Conservation (phyloP, 2,329 filamentous ascomycete species). For the Rachicladosporium sp. region DNA sequence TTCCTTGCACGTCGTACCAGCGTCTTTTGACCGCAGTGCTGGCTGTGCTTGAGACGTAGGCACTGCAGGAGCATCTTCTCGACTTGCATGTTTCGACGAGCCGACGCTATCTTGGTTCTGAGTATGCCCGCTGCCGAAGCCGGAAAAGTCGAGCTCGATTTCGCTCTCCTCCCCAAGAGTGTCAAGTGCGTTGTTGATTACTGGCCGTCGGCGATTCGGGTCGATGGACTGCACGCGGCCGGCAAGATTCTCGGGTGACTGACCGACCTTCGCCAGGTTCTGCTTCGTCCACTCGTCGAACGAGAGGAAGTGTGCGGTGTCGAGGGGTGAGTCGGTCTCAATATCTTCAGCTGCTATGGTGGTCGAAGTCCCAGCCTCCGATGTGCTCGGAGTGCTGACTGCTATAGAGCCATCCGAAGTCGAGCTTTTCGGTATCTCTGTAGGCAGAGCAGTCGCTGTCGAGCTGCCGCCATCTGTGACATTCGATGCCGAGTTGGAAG, state of each 20-base stretch:
- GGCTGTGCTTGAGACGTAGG: neutral
- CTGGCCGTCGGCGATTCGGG: constrained; percentile 40
- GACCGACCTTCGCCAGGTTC: constrained; percentile 75
- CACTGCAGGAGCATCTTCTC: neutral
- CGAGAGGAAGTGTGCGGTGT: constrained; percentile 77
- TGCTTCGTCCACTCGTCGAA: constrained; percentile 98
- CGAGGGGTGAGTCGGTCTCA: constrained; percentile 53
- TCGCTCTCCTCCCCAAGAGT: constrained; percentile 78
- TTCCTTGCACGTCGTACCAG: constrained; percentile 94
- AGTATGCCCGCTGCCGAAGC: constrained; percentile 38
- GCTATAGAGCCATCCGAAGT: constrained; percentile 1
- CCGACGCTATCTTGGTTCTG: neutral
- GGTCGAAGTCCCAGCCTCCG: neutral
- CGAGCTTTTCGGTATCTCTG: neutral
- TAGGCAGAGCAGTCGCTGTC: neutral
- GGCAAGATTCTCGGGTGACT: constrained; percentile 57
- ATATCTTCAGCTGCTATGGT: constrained; percentile 24
- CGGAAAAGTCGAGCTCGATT: constrained; percentile 61
- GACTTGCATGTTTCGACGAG: neutral
- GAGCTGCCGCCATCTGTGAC: neutral
- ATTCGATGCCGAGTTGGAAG: neutral
- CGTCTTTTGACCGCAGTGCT: constrained; percentile 68
- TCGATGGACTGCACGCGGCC: constrained; percentile 25
- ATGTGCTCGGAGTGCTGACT: constrained; percentile 6
- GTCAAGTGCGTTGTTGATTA: constrained; percentile 58